Conservation (phyloP, 169 alveolate species). For the Plasmodium coatneyi region DNA sequence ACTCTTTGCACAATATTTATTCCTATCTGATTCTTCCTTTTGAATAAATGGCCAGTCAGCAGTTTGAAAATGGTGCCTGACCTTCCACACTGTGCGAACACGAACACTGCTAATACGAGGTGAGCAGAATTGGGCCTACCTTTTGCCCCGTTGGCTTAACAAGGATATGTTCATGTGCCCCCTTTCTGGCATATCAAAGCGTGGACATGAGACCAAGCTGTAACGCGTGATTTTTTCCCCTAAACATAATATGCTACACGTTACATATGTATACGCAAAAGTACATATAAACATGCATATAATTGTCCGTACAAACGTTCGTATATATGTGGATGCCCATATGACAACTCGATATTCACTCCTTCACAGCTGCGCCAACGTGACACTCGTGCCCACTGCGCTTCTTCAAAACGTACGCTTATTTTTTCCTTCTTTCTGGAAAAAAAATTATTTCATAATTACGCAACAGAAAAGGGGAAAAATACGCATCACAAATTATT, state of each 20-base stretch:
- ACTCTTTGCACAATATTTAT: not conserved
- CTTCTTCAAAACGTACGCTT: not conserved
- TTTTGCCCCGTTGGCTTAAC: not conserved
- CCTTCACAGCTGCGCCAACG: not conserved
- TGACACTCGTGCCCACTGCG: not conserved
- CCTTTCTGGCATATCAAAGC: not conserved
- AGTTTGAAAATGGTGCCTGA: not conserved
- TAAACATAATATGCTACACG: not conserved
- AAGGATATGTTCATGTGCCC: not conserved
- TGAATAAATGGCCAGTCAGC: not conserved
- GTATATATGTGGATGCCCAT: slow-evolving; percentile 1
- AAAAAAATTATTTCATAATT: not conserved
- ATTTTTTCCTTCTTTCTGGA: not conserved
- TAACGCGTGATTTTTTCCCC: not conserved
- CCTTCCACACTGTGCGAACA: not conserved
- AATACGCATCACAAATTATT: not conserved
- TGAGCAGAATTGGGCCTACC: not conserved
- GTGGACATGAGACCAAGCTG: not conserved
- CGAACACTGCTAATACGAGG: not conserved
- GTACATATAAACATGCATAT: not conserved
- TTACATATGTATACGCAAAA: not conserved
- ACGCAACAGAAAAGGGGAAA: not conserved
- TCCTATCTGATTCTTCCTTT: not conserved
- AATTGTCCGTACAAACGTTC: not conserved
- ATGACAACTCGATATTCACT: not conserved